These are phyloP conservation scores for Metschnikowia gelsemii DNA, from an alignment of 805 yeast species.

Conservation along the genomic window DNA sequence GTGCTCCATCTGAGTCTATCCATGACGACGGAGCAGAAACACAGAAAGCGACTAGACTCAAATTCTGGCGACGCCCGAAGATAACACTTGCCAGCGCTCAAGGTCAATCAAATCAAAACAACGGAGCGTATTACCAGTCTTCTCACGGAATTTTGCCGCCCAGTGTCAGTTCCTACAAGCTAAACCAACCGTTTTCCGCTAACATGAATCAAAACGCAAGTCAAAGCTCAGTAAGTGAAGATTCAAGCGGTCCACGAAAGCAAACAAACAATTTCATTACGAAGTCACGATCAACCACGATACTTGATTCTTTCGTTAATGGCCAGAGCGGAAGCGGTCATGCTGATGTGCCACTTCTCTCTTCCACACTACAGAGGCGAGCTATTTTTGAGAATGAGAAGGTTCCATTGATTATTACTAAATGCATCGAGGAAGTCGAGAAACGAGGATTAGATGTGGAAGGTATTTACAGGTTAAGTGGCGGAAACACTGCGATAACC, in stretches of 20 bases:
- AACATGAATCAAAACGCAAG: constrained; percentile 8
- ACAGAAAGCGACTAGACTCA: constrained; percentile 43
- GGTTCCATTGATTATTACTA: constrained; percentile 70
- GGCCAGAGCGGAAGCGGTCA: constrained; percentile 8
- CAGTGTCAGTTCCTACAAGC: constrained; percentile 10
- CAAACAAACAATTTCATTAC: constrained; percentile 22
- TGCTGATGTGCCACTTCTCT: constrained; percentile 37
- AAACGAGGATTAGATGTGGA: constrained; percentile 70
- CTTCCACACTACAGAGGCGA: constrained; percentile 61
- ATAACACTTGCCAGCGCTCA: constrained; percentile 23
- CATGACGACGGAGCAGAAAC: constrained; percentile 28
- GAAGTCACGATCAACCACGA: constrained; percentile 49
- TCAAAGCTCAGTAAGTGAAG: constrained; percentile 4
- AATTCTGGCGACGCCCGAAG: constrained; percentile 47
- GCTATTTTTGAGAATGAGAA: constrained; percentile 57
- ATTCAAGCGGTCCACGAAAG: constrained; percentile 14
- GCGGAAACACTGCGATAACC: constrained; percentile 68
- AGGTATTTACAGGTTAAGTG: constrained; percentile 90
- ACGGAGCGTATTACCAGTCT: background rate
- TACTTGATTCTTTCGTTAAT: constrained; percentile 37
- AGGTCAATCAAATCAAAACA: constrained; percentile 6
- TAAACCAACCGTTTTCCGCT: constrained; percentile 17
- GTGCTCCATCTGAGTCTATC: constrained; percentile 11
- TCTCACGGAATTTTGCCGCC: constrained; percentile 1
- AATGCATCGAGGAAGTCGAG: constrained; percentile 78